Base-by-base conservation (phyloP, 495 filamentous ascomycete genomes). In the Amniculicola lignicola region DNA sequence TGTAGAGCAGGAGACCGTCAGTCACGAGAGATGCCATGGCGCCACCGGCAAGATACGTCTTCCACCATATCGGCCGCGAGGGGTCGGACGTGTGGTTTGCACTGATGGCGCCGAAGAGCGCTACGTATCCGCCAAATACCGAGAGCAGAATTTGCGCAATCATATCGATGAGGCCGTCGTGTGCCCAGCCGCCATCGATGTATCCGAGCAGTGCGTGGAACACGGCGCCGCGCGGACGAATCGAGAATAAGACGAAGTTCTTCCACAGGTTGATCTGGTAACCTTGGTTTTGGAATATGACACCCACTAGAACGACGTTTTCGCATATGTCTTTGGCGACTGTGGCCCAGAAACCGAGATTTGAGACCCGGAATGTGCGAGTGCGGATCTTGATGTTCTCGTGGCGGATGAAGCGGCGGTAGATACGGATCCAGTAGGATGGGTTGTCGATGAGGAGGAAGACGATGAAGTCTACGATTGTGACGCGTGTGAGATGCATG, bases 261-360 rank as follows among this genome's bases (percentile, higher is more conserved):
- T 44, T 44, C 3, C 21, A 19, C 10, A 44, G 28, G 24, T 56
- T 43, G 6, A 56, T 41, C 28, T 56, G 24, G 19, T 56, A 56
- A 6, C 40, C 40, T n/a, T 29, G 16, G 25, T 23, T n/a, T 11
- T 41, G 40, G 3, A 56, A 24, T 4, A 56, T 24, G 27, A 41
- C 39, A 27, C 52, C 52, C 2, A 56, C 52, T 7, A 56, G 22
- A 11, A 48, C 52, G 14, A 56, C 35, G 21, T 46, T 46, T 21
- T 41, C 52, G 19, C 40, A 44, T 3, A 56, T 37, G 23, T 56
- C 52, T 12, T 47, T 24, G 12, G 39, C 52, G 23, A 56, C 27
- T n/a, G 52, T 44, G 4, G 42, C 14, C 52, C 52, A 56, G 29
- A 56, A 56, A 7, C 52, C 52, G 42, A 56, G 43, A 36, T 47